Evolutionary conservation across 2,329 filamentous ascomycete species (phyloP).

Genomic region (Endothia cerciana): DNA sequence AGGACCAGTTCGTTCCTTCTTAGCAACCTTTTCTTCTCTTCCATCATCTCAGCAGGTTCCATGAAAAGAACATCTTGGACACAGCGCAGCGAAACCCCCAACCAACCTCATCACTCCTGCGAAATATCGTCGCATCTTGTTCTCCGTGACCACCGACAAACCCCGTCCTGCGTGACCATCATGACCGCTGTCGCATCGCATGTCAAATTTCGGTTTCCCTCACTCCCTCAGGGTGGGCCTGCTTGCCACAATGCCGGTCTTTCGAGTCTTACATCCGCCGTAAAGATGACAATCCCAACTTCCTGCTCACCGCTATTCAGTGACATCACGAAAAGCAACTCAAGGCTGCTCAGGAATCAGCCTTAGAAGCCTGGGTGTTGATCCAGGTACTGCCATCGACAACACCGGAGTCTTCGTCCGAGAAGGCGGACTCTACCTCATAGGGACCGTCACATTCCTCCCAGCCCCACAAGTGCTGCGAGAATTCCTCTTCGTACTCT

Average conservation of each 20-base stretch:
- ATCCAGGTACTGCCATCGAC: slow-evolving; percentile 3
- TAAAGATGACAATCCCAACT: not conserved
- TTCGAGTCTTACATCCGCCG: not conserved
- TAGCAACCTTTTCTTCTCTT: not conserved
- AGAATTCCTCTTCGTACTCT: slow-evolving; percentile 20
- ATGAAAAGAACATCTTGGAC: not conserved
- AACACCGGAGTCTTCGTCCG: slow-evolving; percentile 17
- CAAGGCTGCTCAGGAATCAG: slow-evolving; percentile 31
- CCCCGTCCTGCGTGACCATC: not conserved
- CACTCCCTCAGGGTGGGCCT: not conserved
- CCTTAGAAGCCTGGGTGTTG: not conserved
- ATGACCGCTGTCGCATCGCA: not conserved
- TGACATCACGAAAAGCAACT: slow-evolving; percentile 33
- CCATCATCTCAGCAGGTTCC: not conserved
- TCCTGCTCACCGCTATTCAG: slow-evolving; percentile 22
- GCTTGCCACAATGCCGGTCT: not conserved
- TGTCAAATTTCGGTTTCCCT: not conserved
- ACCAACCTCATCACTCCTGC: not conserved
- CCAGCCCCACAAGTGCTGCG: slow-evolving; percentile 24
- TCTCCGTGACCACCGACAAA: not conserved
- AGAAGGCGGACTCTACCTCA: not conserved
- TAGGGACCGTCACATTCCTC: not conserved
- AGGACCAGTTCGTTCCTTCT: not conserved
- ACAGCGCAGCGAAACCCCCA: not conserved
- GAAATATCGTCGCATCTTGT: not conserved